Evolutionary conservation across 2,329 filamentous ascomycete genomes (phyloP).

Genomic region (Didymella segeticola): DNA sequence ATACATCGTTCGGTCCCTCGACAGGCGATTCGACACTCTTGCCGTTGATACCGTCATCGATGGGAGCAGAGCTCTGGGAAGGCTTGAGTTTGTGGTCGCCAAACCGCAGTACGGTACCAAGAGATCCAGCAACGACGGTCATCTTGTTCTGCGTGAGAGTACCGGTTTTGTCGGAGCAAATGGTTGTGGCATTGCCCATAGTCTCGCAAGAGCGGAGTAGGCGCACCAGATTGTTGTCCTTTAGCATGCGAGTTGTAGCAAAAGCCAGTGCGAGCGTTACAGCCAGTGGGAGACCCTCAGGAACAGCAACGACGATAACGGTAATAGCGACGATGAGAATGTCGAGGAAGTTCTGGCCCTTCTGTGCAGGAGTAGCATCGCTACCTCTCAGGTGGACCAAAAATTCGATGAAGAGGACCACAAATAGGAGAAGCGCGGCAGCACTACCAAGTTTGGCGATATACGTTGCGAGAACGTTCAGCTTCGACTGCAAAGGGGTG

Average conservation of each 20-base stretch:
- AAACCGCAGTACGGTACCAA: conserved; percentile 67
- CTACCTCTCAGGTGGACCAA: conserved; percentile 69
- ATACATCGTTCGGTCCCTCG: conserved; percentile 55
- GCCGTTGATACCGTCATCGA: conserved; percentile 42
- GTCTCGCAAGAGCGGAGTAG: conserved; percentile 72
- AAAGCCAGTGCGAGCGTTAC: conserved; percentile 73
- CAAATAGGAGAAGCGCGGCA: conserved; percentile 79
- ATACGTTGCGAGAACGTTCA: conserved; percentile 79
- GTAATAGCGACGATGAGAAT: conserved; percentile 71
- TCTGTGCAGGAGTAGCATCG: conserved; percentile 66
- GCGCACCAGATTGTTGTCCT: conserved; percentile 74
- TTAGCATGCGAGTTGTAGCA: conserved; percentile 71
- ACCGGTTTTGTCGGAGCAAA: conserved; percentile 71
- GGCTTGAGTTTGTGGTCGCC: conserved; percentile 51
- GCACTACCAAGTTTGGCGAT: conserved; percentile 80
- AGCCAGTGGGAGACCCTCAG: conserved; percentile 70
- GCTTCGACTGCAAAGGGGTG: conserved; percentile 78
- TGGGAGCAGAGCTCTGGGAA: conserved; percentile 18
- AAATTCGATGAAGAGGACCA: conserved; percentile 87
- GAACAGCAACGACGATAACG: conserved; percentile 72
- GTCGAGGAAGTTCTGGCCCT: conserved; percentile 74
- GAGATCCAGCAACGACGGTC: conserved; percentile 73
- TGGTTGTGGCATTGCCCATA: conserved; percentile 75
- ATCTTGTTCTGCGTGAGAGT: conserved; percentile 55
- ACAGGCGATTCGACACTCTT: conserved; percentile 45